Evolutionary conservation across 768 basidiomycete genomes (phyloP).

Genomic region (Suillus discolor): DNA sequence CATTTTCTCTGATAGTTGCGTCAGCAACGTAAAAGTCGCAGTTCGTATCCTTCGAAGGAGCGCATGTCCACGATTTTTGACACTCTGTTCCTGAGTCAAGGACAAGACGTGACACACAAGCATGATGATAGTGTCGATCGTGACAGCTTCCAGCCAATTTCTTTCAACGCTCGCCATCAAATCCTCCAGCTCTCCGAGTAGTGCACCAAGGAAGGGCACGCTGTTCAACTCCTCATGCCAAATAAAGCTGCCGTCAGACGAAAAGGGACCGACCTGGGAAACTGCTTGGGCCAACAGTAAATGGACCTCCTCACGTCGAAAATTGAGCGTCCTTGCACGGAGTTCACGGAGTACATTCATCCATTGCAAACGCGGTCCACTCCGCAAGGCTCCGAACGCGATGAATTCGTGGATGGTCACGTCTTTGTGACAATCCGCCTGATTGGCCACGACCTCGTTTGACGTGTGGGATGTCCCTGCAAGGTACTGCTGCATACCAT

Average conservation of each 20-base stretch:
- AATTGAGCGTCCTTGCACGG: conserved; percentile 38
- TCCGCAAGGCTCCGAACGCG: conserved; percentile 47
- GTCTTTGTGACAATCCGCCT: conserved; percentile 41
- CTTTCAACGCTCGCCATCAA: conserved; percentile 37
- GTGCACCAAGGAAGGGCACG: conserved; percentile 36
- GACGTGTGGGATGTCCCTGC: conserved; percentile 38
- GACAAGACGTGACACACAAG: conserved; percentile 40
- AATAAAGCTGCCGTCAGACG: conserved; percentile 15
- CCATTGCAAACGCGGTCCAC: conserved; percentile 50
- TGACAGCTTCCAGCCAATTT: conserved; percentile 43
- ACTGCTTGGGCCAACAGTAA: conserved; percentile 45
- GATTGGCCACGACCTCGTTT: conserved; percentile 45
- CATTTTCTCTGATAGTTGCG: conserved; percentile 30
- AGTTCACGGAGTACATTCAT: conserved; percentile 52
- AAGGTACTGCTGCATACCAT: conserved; percentile 40
- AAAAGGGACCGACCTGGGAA: conserved; percentile 43
- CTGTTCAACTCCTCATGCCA: conserved; percentile 45
- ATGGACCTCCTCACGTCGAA: conserved; percentile 43
- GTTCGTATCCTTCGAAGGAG: conserved; percentile 36
- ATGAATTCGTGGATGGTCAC: conserved; percentile 48
- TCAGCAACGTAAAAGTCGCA: conserved; percentile 39
- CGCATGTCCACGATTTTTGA: conserved; percentile 20
- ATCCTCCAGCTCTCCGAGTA: conserved; percentile 39
- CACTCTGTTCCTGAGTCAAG: conserved; percentile 13
- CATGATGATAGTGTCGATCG: conserved; percentile 36